phyloP scores from a whole-genome alignment of 2,329 filamentous ascomycete species.

The Apiospora malaysiana region DNA sequence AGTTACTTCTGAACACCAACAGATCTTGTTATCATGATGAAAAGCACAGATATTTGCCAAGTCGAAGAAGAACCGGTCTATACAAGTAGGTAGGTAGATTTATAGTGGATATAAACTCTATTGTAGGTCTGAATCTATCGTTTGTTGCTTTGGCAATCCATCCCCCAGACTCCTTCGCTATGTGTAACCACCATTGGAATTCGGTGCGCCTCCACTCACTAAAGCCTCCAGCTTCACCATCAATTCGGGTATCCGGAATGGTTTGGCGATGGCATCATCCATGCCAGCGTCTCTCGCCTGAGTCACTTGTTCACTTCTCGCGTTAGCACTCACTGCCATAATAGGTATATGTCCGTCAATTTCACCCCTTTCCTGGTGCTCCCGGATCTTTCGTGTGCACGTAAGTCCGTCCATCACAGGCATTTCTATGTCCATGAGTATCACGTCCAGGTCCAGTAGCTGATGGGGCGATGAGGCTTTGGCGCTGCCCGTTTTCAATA shows the following conservation, averaged over 20 bases:
- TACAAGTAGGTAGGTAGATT: not conserved
- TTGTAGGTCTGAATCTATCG: not conserved
- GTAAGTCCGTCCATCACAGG: conserved; percentile 83
- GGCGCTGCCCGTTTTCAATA: conserved; percentile 34
- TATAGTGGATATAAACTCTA: no score
- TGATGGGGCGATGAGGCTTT: not conserved
- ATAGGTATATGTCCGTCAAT: conserved; percentile 74
- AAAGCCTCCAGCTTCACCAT: conserved; percentile 24
- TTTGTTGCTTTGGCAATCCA: not conserved
- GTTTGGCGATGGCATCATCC: conserved; percentile 26
- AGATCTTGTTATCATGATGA: not conserved
- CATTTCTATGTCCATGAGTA: conserved; percentile 85
- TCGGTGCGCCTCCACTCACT: conserved; percentile 12
- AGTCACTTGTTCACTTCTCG: conserved; percentile 74
- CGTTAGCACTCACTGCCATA: conserved; percentile 82
- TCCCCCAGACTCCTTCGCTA: not conserved
- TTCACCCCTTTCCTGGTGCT: conserved; percentile 67
- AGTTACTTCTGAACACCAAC: no score
- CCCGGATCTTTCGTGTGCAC: conserved; percentile 71
- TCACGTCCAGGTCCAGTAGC: conserved; percentile 56
- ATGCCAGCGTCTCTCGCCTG: conserved; percentile 70
- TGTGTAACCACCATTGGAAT: not conserved
- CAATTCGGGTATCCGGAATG: conserved; percentile 25
- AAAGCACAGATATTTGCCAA: not conserved
- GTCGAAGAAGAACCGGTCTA: no score